Evolutionary conservation across 805 yeast species (phyloP).

Genomic region (Yarrowia sp.): DNA sequence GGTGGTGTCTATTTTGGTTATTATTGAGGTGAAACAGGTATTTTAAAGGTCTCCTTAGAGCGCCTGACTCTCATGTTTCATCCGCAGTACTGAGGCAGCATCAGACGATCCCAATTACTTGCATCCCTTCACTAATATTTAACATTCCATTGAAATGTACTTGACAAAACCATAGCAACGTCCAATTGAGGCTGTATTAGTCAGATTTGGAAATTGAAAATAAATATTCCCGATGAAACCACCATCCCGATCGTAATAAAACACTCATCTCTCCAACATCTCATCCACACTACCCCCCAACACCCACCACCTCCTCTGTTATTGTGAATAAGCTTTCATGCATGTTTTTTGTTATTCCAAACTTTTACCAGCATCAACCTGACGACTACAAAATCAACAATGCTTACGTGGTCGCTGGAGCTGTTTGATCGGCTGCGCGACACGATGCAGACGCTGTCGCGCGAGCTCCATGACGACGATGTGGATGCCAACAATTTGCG

Average conservation of each 20-base stretch:
- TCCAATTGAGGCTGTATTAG: background rate
- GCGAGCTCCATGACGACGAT: conserved; percentile 2
- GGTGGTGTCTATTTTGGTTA: too few species aligned
- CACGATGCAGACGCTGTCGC: conserved; percentile 30
- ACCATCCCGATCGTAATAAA: too few species aligned
- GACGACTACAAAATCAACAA: background rate
- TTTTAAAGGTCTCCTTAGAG: too few species aligned
- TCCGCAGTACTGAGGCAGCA: too few species aligned
- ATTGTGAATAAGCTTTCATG: background rate
- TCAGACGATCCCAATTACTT: too few species aligned
- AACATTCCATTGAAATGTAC: background rate
- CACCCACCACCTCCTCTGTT: background rate
- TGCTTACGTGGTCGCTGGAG: conserved; percentile 23
- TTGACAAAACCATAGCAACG: background rate
- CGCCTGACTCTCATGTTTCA: too few species aligned
- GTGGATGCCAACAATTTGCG: conserved; percentile 17
- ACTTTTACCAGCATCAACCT: background rate
- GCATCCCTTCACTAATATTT: too few species aligned
- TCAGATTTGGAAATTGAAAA: too few species aligned
- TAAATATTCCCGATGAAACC: too few species aligned
- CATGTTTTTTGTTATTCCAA: background rate
- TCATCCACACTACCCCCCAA: background rate
- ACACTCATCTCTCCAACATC: too few species aligned
- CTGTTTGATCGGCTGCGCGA: conserved; percentile 37
- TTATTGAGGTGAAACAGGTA: too few species aligned